Conservation (phyloP, 2,329 filamentous ascomycete species). For the Neofusicoccum sp. region DNA sequence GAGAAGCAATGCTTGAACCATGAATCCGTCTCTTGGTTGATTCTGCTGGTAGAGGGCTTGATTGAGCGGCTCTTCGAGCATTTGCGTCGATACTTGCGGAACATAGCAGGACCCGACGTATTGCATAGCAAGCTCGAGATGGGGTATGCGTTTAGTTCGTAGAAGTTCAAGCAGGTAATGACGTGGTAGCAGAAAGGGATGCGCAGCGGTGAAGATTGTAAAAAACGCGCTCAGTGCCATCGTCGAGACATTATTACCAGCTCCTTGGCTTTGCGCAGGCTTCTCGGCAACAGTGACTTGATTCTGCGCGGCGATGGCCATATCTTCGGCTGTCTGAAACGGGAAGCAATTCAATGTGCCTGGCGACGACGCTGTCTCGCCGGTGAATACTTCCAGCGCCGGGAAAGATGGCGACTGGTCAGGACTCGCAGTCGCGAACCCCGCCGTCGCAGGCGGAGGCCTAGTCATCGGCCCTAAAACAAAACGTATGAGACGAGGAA, state of each 20-base stretch:
- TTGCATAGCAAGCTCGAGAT: conserved; percentile 58
- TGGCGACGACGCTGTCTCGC: background rate
- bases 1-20: conserved; percentile 77
- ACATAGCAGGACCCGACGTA: conserved; percentile 61
- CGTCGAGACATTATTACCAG: background rate
- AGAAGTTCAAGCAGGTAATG: conserved; percentile 41
- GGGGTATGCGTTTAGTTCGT: conserved; percentile 44
- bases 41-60: conserved; percentile 35
- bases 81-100: conserved; percentile 46
- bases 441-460: background rate
- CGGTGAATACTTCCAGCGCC: conserved; percentile 1
- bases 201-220: conserved; percentile 54
- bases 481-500: background rate
- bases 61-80: conserved; percentile 45
- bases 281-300: background rate
- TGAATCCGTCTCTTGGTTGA: conserved; percentile 49
- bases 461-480: too few species aligned
- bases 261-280: background rate
- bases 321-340: background rate
- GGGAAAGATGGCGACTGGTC: conserved; percentile 6
- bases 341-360: background rate
- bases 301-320: background rate
- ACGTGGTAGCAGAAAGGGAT: conserved; percentile 59
- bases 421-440: background rate
- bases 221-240: conserved; percentile 50